Evolutionary conservation across 2,329 filamentous ascomycete genomes (phyloP).

Genomic region (Pseudomassariella vexata): DNA sequence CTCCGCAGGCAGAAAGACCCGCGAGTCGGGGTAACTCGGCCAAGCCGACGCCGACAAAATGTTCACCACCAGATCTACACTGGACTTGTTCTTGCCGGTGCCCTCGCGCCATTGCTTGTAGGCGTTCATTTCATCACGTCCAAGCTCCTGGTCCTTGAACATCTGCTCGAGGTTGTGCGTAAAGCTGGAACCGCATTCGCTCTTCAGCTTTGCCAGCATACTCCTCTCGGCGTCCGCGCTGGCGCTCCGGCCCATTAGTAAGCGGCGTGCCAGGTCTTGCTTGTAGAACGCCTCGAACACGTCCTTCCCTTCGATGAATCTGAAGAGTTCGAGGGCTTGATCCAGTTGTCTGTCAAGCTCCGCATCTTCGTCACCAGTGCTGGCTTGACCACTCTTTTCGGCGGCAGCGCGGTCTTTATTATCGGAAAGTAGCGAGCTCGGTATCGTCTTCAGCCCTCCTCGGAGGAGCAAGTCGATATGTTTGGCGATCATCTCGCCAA

Average conservation of each 20-base stretch:
- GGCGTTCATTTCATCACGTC: conserved; percentile 84
- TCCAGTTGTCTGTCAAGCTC: conserved; percentile 91
- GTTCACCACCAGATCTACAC: conserved; percentile 75
- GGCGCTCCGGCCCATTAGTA: conserved; percentile 88
- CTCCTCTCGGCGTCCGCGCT: conserved; percentile 93
- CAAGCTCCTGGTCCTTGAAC: conserved; percentile 97
- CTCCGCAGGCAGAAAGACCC: conserved; percentile 67
- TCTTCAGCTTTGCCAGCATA: conserved; percentile 88
- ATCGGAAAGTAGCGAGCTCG: conserved; percentile 60
- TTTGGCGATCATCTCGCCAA: conserved; percentile 98
- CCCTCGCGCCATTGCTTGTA: conserved; percentile 67
- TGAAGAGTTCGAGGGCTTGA: conserved; percentile 87
- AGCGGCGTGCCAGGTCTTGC: conserved; percentile 82
- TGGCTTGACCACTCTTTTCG: conserved; percentile 58
- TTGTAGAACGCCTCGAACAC: conserved; percentile 99
- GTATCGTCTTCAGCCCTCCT: conserved; percentile 79
- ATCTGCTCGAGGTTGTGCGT: conserved; percentile 98
- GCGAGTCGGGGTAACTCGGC: conserved; percentile 78
- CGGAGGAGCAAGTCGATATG: conserved; percentile 87
- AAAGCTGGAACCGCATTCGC: conserved; percentile 88
- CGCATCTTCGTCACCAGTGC: conserved; percentile 78
- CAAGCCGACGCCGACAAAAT: conserved; percentile 88
- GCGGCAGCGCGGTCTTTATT: conserved; percentile 49
- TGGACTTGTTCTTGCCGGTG: conserved; percentile 34
- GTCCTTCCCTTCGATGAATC: conserved; percentile 95